Evolutionary conservation across 805 yeast genomes (phyloP).

Genomic region (Sugiyamaella smithiae): DNA sequence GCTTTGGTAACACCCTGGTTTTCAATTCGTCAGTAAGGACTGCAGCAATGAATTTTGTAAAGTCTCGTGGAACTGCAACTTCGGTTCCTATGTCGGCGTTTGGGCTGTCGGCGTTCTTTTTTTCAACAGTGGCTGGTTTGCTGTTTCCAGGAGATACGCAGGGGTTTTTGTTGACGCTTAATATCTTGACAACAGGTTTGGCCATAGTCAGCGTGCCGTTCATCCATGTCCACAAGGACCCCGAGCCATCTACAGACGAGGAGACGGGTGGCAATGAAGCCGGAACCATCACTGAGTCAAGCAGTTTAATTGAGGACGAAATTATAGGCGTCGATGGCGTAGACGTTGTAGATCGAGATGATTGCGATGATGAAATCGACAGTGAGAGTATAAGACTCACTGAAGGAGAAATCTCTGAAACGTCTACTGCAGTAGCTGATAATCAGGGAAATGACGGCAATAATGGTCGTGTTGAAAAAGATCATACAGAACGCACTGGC

Average conservation of each 20-base stretch:
- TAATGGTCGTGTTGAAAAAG: not conserved
- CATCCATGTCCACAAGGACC: conserved; percentile 15
- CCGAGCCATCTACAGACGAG: not conserved
- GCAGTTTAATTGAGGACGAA: conserved; percentile 17
- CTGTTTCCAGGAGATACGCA: conserved; percentile 30
- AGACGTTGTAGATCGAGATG: not conserved
- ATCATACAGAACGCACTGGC: conserved; percentile 3
- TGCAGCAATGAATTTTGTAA: conserved; percentile 67
- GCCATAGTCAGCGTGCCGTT: conserved; percentile 20
- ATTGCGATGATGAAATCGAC: not conserved
- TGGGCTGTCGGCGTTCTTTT: conserved; percentile 70
- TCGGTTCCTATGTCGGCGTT: conserved; percentile 71
- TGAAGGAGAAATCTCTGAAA: not conserved
- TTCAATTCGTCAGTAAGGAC: conserved; percentile 66
- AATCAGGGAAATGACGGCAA: not conserved
- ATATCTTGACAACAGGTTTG: conserved; percentile 20
- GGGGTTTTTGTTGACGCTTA: conserved; percentile 21
- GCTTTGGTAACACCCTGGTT: conserved; percentile 65
- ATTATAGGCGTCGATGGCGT: conserved; percentile 9
- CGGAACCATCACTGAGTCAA: not conserved
- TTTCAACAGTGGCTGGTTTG: conserved; percentile 50
- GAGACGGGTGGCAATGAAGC: not conserved
- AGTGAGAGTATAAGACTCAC: not conserved
- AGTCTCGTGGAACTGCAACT: conserved; percentile 68
- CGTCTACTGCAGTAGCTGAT: not conserved